Base-by-base conservation (phyloP, 805 yeast genomes). In the Vanderwaltozyma verrucispora region DNA sequence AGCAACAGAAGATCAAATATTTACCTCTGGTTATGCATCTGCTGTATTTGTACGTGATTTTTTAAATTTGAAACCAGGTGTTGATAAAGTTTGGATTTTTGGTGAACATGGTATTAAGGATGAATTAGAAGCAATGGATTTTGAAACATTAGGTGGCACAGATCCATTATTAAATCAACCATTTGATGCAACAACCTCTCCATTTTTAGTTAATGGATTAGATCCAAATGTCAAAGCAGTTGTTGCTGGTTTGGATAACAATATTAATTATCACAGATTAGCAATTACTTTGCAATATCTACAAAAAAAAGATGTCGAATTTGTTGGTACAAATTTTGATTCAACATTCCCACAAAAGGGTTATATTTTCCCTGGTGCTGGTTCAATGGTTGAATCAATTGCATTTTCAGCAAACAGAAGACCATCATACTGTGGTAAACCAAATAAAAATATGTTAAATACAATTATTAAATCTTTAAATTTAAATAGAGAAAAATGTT, bases 391-490 rank as follows among this genome's bases (percentile, higher is more conserved):
- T 31, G 83, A 85, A 47, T 71, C 87, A 0, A 77, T 85, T 14
- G 74, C 84, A 2, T 75, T 63, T 47, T 79, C 89, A 11, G 63
- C 84, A 17, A 88, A 85, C n/a, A 72, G 96, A 47, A 64, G 72
- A 44, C 97, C 98, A 1, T 77, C 78, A 38, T 81, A 89, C 2
- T 82, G 96, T 51, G 98, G 98, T 38, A 92, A 92, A 56, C 98
- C 98, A 17, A 77, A 79, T 39, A 76, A 73, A 46, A 78, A 80
- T 38, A 88, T 92, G 96, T 73, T 92, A 79, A 84, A 85, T 53
- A 79, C 94, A 16, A 83, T 92, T 55, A 74, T 78, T 44, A 82
- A 82, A 3, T 75, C 77, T 26, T 71, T 67, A 44, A 59, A 71
- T 15, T 64, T 75, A 25, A 76, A 76, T 36, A 73, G 75, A 36